These are phyloP conservation scores for Chionographis japonica DNA, from an alignment of 106 monocot genomes.

Conservation along the genomic window DNA sequence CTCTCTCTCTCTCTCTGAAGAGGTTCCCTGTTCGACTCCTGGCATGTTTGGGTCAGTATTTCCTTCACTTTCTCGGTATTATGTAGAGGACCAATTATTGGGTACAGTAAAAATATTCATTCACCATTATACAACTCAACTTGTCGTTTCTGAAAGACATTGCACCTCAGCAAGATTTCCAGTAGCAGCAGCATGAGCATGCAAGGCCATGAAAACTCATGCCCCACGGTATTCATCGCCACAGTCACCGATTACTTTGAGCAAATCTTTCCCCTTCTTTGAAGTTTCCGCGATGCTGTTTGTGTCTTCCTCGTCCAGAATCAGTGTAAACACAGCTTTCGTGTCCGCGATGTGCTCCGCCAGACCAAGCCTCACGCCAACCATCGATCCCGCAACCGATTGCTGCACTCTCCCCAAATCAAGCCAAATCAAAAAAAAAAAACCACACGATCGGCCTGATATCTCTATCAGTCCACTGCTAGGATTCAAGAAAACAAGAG, in stretches of 20 bases:
- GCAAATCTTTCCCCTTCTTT: constrained; percentile 71
- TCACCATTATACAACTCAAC: too few relatives aligned
- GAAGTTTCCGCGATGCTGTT: constrained; percentile 55
- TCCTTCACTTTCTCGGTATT: too few relatives aligned
- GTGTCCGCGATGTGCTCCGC: constrained; percentile 83
- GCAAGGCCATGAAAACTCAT: constrained; percentile 6
- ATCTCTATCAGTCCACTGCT: neutral
- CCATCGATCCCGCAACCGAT: constrained; percentile 89
- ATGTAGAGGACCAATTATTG: too few relatives aligned
- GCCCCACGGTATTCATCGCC: constrained; percentile 84
- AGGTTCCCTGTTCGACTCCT: too few relatives aligned
- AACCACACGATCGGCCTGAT: neutral
- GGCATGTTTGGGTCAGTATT: too few relatives aligned
- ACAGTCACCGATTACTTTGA: constrained; percentile 81
- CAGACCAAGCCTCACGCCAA: constrained; percentile 91
- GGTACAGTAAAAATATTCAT: too few relatives aligned
- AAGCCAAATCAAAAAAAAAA: neutral
- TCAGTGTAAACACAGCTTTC: constrained; percentile 59
- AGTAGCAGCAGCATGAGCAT: too few relatives aligned
- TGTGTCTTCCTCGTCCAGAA: constrained; percentile 76
- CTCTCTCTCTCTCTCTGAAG: too few relatives aligned
- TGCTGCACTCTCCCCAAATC: constrained; percentile 28
- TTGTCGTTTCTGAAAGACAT: too few relatives aligned
- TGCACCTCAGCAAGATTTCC: too few relatives aligned
- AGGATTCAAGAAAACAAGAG: neutral